Percentiles rank a stretch among this genome's conserved stretches.
These are phyloP conservation scores for Cylindricascospora bacillispora DNA, from an alignment of 1,139 yeast species.

Conservation along the genomic window DNA sequence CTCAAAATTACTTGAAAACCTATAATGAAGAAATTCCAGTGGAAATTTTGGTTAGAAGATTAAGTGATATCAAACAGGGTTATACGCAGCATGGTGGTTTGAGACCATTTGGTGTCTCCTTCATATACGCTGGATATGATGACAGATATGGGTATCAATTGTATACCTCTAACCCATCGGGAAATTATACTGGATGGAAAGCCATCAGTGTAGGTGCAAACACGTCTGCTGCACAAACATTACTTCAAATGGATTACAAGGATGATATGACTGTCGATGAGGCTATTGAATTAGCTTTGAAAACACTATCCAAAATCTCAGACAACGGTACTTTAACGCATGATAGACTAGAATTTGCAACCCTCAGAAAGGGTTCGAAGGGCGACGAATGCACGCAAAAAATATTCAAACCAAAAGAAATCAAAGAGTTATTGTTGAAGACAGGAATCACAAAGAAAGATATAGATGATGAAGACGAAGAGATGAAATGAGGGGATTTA, in stretches of 20 bases:
- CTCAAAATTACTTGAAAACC: conserved; percentile 73
- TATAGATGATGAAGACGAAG: conserved; percentile 33
- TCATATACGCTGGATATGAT: conserved; percentile 92
- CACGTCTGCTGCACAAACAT: conserved; percentile 89
- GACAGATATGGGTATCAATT: conserved; percentile 82
- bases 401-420: conserved; percentile 70
- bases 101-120: conserved; percentile 96
- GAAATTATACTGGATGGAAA: conserved; percentile 97
- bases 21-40: conserved; percentile 90
- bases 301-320: conserved; percentile 88
- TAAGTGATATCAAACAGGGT: conserved; percentile 93
- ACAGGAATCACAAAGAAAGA: conserved; percentile 53
- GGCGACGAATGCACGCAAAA: conserved; percentile 48
- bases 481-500: conserved; percentile 8
- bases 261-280: conserved; percentile 66
- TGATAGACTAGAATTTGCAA: conserved; percentile 85
- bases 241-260: conserved; percentile 88
- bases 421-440: conserved; percentile 60
- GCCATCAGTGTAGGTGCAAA: conserved; percentile 97
- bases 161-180: conserved; percentile 92
- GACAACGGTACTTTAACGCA: conserved; percentile 76
- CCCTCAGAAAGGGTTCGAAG: conserved; percentile 39
- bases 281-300: conserved; percentile 79
- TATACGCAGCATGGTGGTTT: conserved; percentile 98
- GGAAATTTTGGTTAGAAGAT: conserved; percentile 73